Evolutionary conservation across 148 eudicot species (phyloP), one percentile per base, ranked within the genome.

Genomic region (Rhododendron vialii): DNA sequence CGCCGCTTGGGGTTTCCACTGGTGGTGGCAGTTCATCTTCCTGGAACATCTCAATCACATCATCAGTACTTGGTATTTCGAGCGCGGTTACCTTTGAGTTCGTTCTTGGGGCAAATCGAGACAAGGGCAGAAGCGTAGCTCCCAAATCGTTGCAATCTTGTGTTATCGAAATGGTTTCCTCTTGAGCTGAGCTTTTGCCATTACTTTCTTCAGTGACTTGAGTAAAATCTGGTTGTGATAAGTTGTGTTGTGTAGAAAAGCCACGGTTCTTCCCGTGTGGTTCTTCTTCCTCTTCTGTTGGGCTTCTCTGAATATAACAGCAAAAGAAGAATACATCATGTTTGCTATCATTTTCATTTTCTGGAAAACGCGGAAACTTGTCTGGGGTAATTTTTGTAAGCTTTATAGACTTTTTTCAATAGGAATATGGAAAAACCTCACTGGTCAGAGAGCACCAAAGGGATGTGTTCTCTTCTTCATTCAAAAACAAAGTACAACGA

Each of bases 221-320:
- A 24, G 36, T 61, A 36, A 76, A 55, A 38, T 84, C 85, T 41
- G 87, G 85, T 59, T 75, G 89, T 51, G 90, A 80, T 53, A 63
- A 22, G 85, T 85, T 87, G 77, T 81, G 86, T 47, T 9, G 50
- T 43, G 67, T 80, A 61, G 73, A 45, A 26, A 43, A 14, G 15
- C 55, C 73, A 33, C 45, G 73, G 80, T 83, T 82, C 50, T 84
- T 88, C 45, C 61, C 36, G 38, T n/a, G 7, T 53, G 53, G 22
- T 78, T 59, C 91, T 84, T 93, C 97, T 7, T 95, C 95, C 24
- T 90, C 97, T 28, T 92, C 93, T 3, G 67, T 36, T 30, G 96
- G 92, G 82, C 87, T 83, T 87, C 78, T 93, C 98, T 95, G 90
- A 77, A 78, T n/a, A 84, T 28, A 50, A 69, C 82, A 90, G 17